These are phyloP conservation scores for Drechslera avenae DNA, from an alignment of 2,329 filamentous ascomycete species.

Conservation along the genomic window DNA sequence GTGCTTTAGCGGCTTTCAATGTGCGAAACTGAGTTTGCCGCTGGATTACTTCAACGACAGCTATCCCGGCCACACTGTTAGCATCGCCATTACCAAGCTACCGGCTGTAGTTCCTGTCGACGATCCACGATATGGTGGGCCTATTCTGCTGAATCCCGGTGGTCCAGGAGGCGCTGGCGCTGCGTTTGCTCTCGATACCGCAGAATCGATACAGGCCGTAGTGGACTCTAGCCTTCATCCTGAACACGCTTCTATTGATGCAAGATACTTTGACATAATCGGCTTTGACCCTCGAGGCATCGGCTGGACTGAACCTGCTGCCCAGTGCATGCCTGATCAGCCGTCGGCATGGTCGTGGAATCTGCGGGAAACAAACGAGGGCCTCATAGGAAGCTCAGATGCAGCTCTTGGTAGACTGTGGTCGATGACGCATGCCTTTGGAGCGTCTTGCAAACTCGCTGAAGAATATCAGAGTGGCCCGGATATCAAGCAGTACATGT, in stretches of 20 bases:
- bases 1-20: conserved; percentile 41
- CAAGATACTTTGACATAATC: conserved; percentile 51
- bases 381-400: conserved; percentile 50
- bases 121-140: conserved; percentile 49
- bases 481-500: conserved; percentile 52
- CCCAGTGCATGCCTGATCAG: conserved; percentile 43
- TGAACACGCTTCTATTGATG: conserved; percentile 17
- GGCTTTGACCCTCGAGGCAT: conserved; percentile 55
- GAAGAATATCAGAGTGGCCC: conserved; percentile 33
- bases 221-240: conserved; percentile 33
- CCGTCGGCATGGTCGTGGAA: conserved; percentile 45
- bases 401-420: conserved; percentile 50
- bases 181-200: conserved; percentile 32
- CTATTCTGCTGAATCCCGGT: conserved; percentile 52
- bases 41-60: conserved; percentile 48
- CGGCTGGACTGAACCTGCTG: conserved; percentile 41
- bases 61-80: conserved; percentile 33
- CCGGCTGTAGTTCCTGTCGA: conserved; percentile 43
- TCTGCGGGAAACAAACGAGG: conserved; percentile 46
- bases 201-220: conserved; percentile 32
- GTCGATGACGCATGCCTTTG: conserved; percentile 49
- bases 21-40: conserved; percentile 44
- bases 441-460: conserved; percentile 34
- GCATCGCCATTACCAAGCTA: conserved; percentile 40
- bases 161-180: conserved; percentile 52